Evolutionary conservation across 805 yeast genomes (phyloP).

Genomic region (Allodekkera sacchari): DNA sequence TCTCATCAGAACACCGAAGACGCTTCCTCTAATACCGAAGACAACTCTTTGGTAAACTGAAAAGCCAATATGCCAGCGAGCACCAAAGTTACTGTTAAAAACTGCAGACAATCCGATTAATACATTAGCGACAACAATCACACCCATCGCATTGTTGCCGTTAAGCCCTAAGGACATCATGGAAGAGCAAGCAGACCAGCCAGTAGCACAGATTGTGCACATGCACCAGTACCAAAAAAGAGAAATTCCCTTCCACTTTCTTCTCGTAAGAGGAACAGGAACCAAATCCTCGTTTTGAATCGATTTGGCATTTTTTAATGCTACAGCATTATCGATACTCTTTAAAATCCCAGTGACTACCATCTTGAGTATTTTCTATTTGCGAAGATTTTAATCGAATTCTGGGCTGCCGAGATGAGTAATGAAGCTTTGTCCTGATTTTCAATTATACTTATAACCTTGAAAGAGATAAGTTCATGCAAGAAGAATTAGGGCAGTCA

Average conservation of each 20-base stretch:
- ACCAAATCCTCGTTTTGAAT: constrained; percentile 2
- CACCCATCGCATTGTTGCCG: constrained; percentile 20
- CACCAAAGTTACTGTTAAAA: constrained; percentile 39
- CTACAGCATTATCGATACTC: no score
- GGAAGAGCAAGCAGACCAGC: constrained; percentile 37
- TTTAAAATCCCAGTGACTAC: no score
- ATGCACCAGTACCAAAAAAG: constrained; percentile 2
- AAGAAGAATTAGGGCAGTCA: no score
- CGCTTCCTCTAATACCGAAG: constrained; percentile 38
- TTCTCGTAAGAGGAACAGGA: constrained; percentile 1
- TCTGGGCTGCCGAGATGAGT: no score
- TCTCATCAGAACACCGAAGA: constrained; percentile 32
- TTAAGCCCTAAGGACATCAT: constrained; percentile 29
- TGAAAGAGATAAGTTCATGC: no score
- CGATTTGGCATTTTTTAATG: not conserved
- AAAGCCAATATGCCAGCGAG: constrained; percentile 40
- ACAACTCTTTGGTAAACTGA: constrained; percentile 34
- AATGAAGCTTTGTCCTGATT: no score
- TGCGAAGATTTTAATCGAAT: no score
- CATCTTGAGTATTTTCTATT: no score
- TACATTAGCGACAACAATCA: constrained; percentile 32
- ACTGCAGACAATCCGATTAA: constrained; percentile 33
- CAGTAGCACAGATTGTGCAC: constrained; percentile 2
- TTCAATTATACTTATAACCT: no score
- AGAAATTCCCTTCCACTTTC: constrained; percentile 2